Percentiles rank a stretch among this genome's conserved stretches.
These are phyloP conservation scores for Acanthochlamys bracteata DNA, from an alignment of 106 monocot genomes.

Conservation along the genomic window DNA sequence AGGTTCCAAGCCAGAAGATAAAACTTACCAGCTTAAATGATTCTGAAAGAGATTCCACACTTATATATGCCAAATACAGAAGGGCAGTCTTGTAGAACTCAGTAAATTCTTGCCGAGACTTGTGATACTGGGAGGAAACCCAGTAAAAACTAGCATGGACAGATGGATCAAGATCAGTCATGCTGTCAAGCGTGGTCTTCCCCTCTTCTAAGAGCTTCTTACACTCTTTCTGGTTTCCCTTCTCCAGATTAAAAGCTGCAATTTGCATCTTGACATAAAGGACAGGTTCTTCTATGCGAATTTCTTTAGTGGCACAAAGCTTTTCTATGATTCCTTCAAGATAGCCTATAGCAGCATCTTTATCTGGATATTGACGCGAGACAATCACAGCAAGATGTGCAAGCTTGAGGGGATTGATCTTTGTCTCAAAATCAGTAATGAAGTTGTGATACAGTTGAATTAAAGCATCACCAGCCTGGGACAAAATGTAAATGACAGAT, in stretches of 20 bases:
- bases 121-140: constrained; percentile 91
- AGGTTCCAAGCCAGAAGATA: neutral
- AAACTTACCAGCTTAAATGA: constrained; percentile 97
- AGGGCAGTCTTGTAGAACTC: constrained; percentile 92
- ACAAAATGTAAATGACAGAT: neutral
- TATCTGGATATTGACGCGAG: constrained; percentile 86
- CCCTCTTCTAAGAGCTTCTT: constrained; percentile 91
- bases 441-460: constrained; percentile 96
- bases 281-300: constrained; percentile 69
- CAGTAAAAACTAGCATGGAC: constrained; percentile 94
- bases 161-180: constrained; percentile 93
- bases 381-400: constrained; percentile 82
- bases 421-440: constrained; percentile 96
- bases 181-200: constrained; percentile 67
- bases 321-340: constrained; percentile 85
- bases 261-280: constrained; percentile 96
- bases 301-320: constrained; percentile 54
- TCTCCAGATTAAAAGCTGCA: constrained; percentile 72
- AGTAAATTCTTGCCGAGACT: constrained; percentile 77
- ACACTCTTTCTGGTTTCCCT: constrained; percentile 70
- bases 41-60: constrained; percentile 89
- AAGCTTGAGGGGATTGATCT: constrained; percentile 98
- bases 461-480: constrained; percentile 85
- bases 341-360: constrained; percentile 80
- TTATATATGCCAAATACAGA: constrained; percentile 93